Conservation (phyloP, 257 asterid genomes). For the Solanum infundibuliforme region DNA sequence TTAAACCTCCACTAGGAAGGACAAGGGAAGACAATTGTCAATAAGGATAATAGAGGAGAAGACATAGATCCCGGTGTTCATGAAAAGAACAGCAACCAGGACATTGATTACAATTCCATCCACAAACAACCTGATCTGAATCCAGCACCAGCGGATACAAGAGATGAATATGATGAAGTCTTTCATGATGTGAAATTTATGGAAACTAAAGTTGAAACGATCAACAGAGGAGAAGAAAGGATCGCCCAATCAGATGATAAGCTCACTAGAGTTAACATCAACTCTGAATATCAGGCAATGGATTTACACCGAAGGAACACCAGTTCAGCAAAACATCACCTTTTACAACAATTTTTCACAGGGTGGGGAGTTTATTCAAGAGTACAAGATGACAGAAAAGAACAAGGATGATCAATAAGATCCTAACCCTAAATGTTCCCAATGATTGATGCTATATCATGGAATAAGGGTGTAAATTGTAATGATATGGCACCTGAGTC, state of each 20-base stretch:
- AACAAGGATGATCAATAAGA: neutral
- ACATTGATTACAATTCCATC: neutral
- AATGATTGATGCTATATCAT: neutral
- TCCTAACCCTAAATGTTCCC: neutral
- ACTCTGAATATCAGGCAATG: neutral
- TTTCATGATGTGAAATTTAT: neutral
- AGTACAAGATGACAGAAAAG: neutral
- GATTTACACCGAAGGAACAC: neutral
- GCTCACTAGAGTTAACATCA: neutral
- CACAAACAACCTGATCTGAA: neutral
- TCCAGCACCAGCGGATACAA: neutral
- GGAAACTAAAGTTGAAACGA: neutral
- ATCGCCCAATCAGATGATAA: neutral
- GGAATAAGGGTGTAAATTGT: neutral
- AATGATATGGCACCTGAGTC: neutral
- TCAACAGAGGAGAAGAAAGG: neutral
- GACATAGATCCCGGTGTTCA: neutral
- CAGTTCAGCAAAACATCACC: neutral
- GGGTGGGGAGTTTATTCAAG: neutral
- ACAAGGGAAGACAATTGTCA: neutral
- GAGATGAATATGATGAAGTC: neutral
- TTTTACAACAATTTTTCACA: neutral
- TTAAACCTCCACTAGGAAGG: neutral
- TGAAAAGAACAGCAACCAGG: neutral
- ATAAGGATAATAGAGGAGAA: neutral